These are phyloP conservation scores for Mentha longifolia DNA, from an alignment of 257 asterid genomes.

Conservation along the genomic window DNA sequence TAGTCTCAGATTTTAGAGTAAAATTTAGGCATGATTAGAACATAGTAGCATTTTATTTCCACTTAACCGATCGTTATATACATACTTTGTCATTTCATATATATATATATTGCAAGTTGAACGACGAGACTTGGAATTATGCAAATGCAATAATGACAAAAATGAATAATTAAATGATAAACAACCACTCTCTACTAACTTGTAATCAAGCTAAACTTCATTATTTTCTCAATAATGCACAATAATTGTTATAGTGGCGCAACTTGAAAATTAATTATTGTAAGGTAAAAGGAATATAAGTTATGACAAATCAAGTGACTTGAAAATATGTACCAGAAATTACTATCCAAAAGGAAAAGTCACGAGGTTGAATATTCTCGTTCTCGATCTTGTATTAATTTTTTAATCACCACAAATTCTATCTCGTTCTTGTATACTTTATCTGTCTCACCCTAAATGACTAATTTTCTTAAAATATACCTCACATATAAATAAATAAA, in stretches of 20 bases:
- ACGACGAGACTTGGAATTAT: not conserved
- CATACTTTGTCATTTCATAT: too few species aligned
- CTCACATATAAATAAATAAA: too few species aligned
- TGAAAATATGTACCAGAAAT: too few species aligned
- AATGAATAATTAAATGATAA: not conserved
- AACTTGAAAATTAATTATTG: not conserved
- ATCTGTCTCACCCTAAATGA: too few species aligned
- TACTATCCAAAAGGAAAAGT: too few species aligned
- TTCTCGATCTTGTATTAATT: too few species aligned
- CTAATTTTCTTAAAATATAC: too few species aligned
- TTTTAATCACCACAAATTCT: too few species aligned
- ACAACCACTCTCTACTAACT: not conserved
- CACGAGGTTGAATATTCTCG: too few species aligned
- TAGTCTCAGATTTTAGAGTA: not conserved
- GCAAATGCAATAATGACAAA: slow-evolving; percentile 9
- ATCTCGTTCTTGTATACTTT: too few species aligned
- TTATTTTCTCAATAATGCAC: not conserved
- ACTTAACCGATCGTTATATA: not conserved
- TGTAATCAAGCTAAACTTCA: not conserved
- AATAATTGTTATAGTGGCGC: not conserved
- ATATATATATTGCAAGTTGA: not conserved
- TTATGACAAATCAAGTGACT: not conserved
- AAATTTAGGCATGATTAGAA: too few species aligned
- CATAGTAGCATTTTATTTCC: not conserved
- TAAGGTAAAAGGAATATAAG: not conserved